Evolutionary conservation across 331 rosid species (phyloP), one percentile per base, ranked within the genome.

Genomic region (Prunus yedoensis): DNA sequence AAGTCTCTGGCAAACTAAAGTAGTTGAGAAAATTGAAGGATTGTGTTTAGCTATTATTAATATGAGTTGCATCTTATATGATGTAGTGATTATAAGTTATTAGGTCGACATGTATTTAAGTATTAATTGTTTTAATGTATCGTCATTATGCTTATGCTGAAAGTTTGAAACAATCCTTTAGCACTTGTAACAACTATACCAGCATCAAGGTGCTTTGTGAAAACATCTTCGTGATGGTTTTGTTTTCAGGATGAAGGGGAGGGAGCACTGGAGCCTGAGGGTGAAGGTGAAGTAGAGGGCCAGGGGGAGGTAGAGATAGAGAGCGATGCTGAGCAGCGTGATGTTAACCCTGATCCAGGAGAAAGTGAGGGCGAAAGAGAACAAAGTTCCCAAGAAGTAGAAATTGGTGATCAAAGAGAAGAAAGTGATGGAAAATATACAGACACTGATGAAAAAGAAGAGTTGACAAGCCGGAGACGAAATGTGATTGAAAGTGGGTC

Each of bases 361-460:
- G 97, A 94, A 77, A 92, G 97, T 65, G 99, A 92, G 83, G 96
- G 89, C 1, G 99, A 94, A 84, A 90, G 97, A 74, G 97, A 92
- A 49, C 98, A 91, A 35, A 86, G 93, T 78, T 94, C 98, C 6
- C 92, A 85, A 60, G 98, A 94, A 77, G 86, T 93, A 28, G 97
- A 86, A 20, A 89, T 76, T 21, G 97, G 71, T 47, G 88, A 84
- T 72, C 96, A 79, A 50, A 87, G 97, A 60, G 96, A 88, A 71
- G 98, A 85, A 47, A 91, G 96, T 79, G 98, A 88, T 80, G 96
- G 74, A 45, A 89, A 89, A 71, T 89, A 92, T 76, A 70, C 89
- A 0, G 97, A 93, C 41, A 93, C 91, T 74, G 96, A 93, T 66
- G 96, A 84, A 7, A 91, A 88, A 74, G 93, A 92, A 53, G 96